Conservation (phyloP, 768 basidiomycete genomes). For the Kwoniella newhampshirensis region DNA sequence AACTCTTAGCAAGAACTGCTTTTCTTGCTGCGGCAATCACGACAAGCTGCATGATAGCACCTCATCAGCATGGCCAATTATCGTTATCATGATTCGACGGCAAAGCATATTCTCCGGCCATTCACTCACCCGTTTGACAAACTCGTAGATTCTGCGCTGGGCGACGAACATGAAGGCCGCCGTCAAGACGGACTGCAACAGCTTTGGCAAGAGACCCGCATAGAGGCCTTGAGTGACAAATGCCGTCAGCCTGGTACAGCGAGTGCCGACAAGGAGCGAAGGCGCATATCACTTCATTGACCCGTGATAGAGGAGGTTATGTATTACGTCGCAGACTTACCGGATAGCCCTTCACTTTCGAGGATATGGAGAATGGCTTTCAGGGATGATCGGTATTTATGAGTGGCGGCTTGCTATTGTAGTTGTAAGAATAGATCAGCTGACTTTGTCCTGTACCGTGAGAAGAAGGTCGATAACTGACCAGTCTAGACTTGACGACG, state of each 20-base stretch:
- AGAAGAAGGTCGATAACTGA: conserved; percentile 19
- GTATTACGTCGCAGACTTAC: conserved; percentile 20
- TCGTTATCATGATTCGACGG: not conserved
- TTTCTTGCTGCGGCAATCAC: conserved; percentile 1
- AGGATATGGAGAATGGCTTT: conserved; percentile 77
- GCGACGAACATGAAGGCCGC: conserved; percentile 90
- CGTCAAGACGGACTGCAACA: conserved; percentile 86
- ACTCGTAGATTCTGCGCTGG: conserved; percentile 65
- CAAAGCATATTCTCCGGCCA: not conserved
- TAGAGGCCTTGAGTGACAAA: conserved; percentile 77
- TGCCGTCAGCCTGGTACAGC: no score
- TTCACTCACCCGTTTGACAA: conserved; percentile 48
- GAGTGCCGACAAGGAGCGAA: no score
- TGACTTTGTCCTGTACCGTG: no score
- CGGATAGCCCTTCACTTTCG: conserved; percentile 63
- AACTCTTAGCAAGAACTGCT: not conserved
- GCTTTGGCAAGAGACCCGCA: conserved; percentile 81
- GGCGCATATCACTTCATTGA: no score
- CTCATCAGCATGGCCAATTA: not conserved
- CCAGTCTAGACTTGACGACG: conserved; percentile 54
- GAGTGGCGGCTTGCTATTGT: conserved; percentile 61
- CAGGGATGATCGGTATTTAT: conserved; percentile 71
- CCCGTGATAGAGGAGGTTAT: not conserved
- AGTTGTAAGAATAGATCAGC: no score
- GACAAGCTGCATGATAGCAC: conserved; percentile 1